A percentile compares a stretch with the other conserved stretches of the same genome.
Evolutionary conservation across 352 stramenopile genomes (phyloP).

Genomic region (Thalassiosira mediterranea): DNA sequence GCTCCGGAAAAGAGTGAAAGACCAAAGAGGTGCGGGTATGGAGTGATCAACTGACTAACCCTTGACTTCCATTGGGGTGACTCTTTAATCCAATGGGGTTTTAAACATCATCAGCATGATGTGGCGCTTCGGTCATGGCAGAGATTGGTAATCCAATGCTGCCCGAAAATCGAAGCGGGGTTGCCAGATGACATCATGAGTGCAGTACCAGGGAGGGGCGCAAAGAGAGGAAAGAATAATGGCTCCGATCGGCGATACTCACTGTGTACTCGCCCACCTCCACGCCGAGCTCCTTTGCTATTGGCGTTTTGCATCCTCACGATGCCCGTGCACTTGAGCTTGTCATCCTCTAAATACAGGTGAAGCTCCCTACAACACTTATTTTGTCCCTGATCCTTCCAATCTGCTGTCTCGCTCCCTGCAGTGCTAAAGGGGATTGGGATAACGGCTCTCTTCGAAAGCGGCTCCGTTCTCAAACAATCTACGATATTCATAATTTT

Average conservation of each 20-base stretch:
- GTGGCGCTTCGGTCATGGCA: constrained; percentile 56
- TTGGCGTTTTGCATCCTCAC: constrained; percentile 72
- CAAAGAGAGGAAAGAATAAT: no score
- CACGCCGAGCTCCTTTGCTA: constrained; percentile 58
- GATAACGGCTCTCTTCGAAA: constrained; percentile 62
- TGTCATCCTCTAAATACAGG: constrained; percentile 70
- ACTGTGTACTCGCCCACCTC: constrained; percentile 64
- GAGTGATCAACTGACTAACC: no score
- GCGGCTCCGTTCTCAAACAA: constrained; percentile 55
- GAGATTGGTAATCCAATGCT: constrained; percentile 66
- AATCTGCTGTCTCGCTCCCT: constrained; percentile 48
- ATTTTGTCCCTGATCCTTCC: constrained; percentile 62
- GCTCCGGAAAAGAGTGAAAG: no score
- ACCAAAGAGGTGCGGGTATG: no score
- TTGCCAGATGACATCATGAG: no score
- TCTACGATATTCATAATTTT: constrained; percentile 72
- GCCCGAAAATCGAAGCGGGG: no score
- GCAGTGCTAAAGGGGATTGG: constrained; percentile 58
- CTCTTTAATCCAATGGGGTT: no score
- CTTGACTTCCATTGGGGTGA: no score
- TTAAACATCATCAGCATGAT: no score
- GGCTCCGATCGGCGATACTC: no score
- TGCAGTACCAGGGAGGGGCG: no score
- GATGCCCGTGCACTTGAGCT: constrained; percentile 65
- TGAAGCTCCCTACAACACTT: constrained; percentile 73